Evolutionary conservation across 345 rosid genomes (phyloP).

Genomic region (Citrus hindsii): DNA sequence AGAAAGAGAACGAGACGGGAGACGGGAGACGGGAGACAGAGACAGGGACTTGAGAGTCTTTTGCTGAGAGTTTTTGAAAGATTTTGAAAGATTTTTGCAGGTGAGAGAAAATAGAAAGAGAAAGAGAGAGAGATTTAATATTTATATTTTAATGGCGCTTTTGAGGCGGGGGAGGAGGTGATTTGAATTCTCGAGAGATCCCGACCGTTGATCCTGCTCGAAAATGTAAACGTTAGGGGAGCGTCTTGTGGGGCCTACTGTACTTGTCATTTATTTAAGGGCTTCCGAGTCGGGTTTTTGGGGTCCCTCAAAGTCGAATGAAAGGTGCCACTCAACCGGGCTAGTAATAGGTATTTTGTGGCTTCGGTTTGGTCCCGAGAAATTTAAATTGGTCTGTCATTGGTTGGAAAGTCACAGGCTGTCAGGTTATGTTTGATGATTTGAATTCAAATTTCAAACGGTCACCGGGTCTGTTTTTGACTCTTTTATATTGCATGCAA

Average conservation of each 20-base stretch:
- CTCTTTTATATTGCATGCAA: neutral
- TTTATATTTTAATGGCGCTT: conserved; percentile 6
- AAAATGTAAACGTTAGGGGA: conserved; percentile 24
- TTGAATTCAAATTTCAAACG: conserved; percentile 41
- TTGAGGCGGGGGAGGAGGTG: conserved; percentile 16
- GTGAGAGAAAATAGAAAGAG: neutral
- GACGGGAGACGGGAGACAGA: no score
- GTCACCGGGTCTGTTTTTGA: conserved; percentile 26
- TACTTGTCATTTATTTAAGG: neutral
- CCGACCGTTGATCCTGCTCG: conserved; percentile 27
- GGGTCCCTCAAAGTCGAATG: neutral
- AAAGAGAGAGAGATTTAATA: neutral
- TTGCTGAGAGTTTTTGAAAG: neutral
- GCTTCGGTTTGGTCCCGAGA: no score
- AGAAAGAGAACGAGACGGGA: neutral
- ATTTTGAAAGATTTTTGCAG: neutral
- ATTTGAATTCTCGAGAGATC: conserved; percentile 29
- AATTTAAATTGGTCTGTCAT: conserved; percentile 13
- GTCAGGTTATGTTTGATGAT: neutral
- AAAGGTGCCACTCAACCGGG: neutral
- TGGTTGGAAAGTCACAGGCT: conserved; percentile 12
- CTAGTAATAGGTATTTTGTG: neutral
- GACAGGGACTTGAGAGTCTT: no score
- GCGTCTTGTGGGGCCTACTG: conserved; percentile 24
- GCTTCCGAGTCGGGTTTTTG: neutral